These are phyloP conservation scores for Alternaria rosae DNA, from an alignment of 2,329 filamentous ascomycete species.

Conservation along the genomic window DNA sequence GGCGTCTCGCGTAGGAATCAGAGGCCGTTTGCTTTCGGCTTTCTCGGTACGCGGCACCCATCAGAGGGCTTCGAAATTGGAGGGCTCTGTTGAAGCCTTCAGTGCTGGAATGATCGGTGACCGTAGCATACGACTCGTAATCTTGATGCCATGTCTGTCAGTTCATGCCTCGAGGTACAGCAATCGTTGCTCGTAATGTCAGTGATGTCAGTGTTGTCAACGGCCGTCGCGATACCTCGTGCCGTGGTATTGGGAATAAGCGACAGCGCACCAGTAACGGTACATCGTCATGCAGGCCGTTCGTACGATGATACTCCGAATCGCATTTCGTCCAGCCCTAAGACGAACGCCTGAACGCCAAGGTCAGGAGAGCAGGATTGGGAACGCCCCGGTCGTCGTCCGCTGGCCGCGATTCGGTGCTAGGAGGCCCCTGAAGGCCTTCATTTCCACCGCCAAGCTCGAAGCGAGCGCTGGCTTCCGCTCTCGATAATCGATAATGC, in stretches of 20 bases:
- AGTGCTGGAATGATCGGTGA: neutral
- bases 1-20: conserved; percentile 9
- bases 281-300: neutral
- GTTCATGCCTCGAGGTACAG: neutral
- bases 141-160: neutral
- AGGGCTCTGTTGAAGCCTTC: neutral
- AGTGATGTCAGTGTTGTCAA: neutral
- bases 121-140: neutral
- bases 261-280: neutral
- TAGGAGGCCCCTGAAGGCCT: neutral
- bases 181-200: neutral
- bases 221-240: neutral
- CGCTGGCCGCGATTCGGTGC: conserved; percentile 6
- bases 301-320: neutral
- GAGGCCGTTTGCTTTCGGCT: neutral
- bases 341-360: neutral
- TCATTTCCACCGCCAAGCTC: conserved; percentile 16
- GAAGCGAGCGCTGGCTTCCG: conserved; percentile 3
- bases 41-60: neutral
- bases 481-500: conserved; percentile 4
- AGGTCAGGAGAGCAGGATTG: neutral
- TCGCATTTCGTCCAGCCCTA: conserved; percentile 1
- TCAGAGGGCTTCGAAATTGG: neutral
- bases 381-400: neutral
- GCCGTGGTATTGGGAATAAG: neutral